These are phyloP conservation scores for Cucumis melo DNA, from an alignment of 306 rosid genomes.

Conservation along the genomic window DNA sequence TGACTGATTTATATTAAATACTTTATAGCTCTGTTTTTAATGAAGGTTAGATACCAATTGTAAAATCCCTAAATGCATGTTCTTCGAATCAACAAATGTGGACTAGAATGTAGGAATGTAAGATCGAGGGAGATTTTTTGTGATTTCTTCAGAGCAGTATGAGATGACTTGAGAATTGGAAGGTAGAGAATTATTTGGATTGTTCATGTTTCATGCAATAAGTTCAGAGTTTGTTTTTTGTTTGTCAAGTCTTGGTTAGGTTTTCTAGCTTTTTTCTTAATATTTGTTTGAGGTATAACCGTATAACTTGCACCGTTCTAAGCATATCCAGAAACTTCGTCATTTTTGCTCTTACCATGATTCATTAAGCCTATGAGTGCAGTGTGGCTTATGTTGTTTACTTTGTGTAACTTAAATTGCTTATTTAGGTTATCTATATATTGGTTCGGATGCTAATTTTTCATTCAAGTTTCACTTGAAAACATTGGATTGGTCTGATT, in stretches of 20 bases:
- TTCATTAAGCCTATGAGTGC: background rate
- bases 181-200: background rate
- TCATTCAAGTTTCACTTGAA: no score
- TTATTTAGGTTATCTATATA: no score
- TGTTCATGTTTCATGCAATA: background rate
- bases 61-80: background rate
- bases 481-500: no score
- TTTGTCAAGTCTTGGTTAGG: background rate
- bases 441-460: no score
- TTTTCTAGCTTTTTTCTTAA: background rate
- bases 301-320: background rate
- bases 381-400: background rate
- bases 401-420: conserved; percentile 4
- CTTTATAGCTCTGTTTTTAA: no score
- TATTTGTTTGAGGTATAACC: background rate
- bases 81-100: background rate
- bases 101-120: background rate
- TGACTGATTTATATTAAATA: no score
- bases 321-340: background rate
- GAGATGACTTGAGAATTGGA: background rate
- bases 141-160: background rate
- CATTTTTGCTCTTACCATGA: background rate
- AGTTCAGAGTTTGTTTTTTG: background rate
- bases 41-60: no score
- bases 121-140: background rate